These are phyloP conservation scores for Suillus bovinus DNA, from an alignment of 768 basidiomycete genomes.

Conservation along the genomic window DNA sequence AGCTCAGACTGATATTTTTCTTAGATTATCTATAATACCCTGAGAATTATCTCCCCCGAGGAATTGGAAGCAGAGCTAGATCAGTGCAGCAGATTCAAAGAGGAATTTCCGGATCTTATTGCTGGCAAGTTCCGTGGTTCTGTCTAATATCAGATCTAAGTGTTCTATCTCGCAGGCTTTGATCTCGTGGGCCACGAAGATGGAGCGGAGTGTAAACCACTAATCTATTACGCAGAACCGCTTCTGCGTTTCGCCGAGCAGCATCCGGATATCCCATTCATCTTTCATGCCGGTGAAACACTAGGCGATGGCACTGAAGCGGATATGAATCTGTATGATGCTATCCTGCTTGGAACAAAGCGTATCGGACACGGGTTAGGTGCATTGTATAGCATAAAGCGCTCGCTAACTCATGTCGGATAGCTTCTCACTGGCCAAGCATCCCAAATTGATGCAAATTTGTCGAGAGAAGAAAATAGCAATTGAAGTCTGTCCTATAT, in stretches of 20 bases:
- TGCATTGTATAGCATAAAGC: background rate
- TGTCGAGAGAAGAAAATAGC: conserved; percentile 42
- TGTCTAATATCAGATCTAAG: background rate
- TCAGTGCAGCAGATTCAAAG: conserved; percentile 44
- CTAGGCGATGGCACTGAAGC: conserved; percentile 44
- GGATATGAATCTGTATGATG: conserved; percentile 51
- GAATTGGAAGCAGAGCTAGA: conserved; percentile 44
- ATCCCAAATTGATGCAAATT: conserved; percentile 45
- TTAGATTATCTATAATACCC: conserved; percentile 45
- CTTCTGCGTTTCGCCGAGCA: conserved; percentile 40
- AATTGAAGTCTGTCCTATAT: conserved; percentile 51
- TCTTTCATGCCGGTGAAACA: conserved; percentile 53
- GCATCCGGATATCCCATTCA: conserved; percentile 43
- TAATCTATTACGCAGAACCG: conserved; percentile 40
- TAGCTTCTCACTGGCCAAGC: conserved; percentile 48
- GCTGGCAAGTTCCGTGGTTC: conserved; percentile 30
- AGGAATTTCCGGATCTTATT: conserved; percentile 47
- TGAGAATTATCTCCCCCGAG: conserved; percentile 36
- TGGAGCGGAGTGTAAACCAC: conserved; percentile 29
- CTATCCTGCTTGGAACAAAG: conserved; percentile 49
- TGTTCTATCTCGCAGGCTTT: conserved; percentile 34
- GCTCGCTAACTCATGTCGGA: background rate
- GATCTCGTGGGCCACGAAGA: conserved; percentile 53
- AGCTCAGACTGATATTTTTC: background rate
- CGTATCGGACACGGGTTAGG: conserved; percentile 50